Percentiles rank a stretch among this genome's conserved stretches.
Conservation (phyloP, 495 filamentous ascomycete genomes). For the Penicillium canariense region DNA sequence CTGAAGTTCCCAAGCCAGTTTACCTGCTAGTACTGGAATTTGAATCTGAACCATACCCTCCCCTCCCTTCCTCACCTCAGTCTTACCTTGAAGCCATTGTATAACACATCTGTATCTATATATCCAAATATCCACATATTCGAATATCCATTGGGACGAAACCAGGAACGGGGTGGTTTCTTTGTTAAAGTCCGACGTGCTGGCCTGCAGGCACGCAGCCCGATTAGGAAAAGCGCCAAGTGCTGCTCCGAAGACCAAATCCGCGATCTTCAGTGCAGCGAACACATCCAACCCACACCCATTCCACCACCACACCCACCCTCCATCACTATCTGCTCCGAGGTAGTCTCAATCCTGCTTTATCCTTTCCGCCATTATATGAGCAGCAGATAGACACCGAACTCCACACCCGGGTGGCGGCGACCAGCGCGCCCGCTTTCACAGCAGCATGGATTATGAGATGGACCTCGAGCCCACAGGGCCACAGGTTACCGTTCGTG, state of each 20-base stretch:
- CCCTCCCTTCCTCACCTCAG: background rate
- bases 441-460: constrained; percentile 62
- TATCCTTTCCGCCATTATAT: background rate
- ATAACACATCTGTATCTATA: background rate
- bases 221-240: constrained; percentile 39
- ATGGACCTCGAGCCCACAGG: constrained; percentile 65
- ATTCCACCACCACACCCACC: background rate
- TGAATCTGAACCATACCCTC: constrained; percentile 14
- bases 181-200: too few species aligned
- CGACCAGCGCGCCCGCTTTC: constrained; percentile 27
- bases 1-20: background rate
- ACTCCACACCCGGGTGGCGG: constrained; percentile 19
- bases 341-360: background rate
- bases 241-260: constrained; percentile 25
- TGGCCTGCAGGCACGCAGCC: constrained; percentile 11
- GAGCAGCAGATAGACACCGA: constrained; percentile 6
- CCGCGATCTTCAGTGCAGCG: constrained; percentile 17
- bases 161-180: too few species aligned
- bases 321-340: background rate
- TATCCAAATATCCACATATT: too few species aligned
- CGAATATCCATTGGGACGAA: too few species aligned
- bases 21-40: constrained; percentile 11
- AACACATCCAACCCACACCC: constrained; percentile 10
- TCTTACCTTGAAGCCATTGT: background rate
- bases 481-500: constrained; percentile 68